Percentiles rank a stretch among this genome's conserved stretches.
Conservation (phyloP, 2,329 filamentous ascomycete genomes). For the Aspergillus vadensis region DNA sequence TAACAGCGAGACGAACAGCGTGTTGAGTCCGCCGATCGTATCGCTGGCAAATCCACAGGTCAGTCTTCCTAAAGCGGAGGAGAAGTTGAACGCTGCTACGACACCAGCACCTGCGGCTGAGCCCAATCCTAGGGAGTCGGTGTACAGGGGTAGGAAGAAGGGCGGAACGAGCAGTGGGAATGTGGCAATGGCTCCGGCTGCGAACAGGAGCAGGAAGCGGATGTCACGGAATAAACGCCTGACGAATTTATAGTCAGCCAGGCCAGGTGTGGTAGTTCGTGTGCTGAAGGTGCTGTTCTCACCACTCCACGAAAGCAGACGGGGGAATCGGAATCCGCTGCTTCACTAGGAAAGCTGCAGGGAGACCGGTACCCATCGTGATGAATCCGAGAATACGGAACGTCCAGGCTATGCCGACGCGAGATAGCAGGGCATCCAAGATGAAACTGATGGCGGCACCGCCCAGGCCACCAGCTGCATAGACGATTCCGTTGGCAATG, state of each 20-base stretch:
- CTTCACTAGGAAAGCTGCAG: slow-evolving; percentile 56
- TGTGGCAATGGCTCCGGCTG: slow-evolving; percentile 57
- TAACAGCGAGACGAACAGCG: slow-evolving; percentile 53
- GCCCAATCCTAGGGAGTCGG: slow-evolving; percentile 56
- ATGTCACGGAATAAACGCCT: slow-evolving; percentile 56
- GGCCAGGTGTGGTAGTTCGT: too few species aligned
- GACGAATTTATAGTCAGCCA: too few species aligned
- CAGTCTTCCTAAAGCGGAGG: slow-evolving; percentile 61
- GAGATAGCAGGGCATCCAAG: slow-evolving; percentile 47
- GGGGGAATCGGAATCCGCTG: slow-evolving; percentile 39
- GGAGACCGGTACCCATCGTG: slow-evolving; percentile 57
- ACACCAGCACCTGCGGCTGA: slow-evolving; percentile 58
- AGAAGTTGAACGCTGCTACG: slow-evolving; percentile 63
- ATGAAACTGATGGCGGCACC: slow-evolving; percentile 56
- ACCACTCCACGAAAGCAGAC: slow-evolving; percentile 54
- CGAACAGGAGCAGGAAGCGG: slow-evolving; percentile 56
- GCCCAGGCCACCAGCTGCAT: slow-evolving; percentile 54
- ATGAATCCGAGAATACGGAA: slow-evolving; percentile 50
- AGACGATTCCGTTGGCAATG: slow-evolving; percentile 54
- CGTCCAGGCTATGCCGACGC: slow-evolving; percentile 45
- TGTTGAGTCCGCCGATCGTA: slow-evolving; percentile 57
- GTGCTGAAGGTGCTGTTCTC: too few species aligned
- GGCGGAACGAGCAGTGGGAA: slow-evolving; percentile 64
- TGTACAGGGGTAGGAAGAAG: slow-evolving; percentile 63
- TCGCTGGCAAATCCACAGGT: slow-evolving; percentile 58